These are phyloP conservation scores for Chytriomyces sp. DNA, from an alignment of 192 early-diverging fungal species.

Conservation along the genomic window DNA sequence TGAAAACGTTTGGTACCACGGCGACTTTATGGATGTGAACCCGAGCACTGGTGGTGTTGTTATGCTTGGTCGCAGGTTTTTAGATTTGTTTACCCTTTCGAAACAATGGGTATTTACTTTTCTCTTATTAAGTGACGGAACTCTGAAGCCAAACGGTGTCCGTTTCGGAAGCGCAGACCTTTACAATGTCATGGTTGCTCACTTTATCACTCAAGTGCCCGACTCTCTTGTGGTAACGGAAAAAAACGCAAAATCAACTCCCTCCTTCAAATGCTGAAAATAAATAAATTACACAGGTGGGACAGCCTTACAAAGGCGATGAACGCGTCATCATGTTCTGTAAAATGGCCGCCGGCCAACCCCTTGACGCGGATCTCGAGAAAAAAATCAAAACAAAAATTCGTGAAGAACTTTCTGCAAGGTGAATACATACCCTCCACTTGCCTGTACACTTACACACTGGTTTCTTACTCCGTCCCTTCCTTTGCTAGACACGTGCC, in stretches of 20 bases:
- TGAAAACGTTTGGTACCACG: conserved; percentile 91
- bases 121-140: conserved; percentile 66
- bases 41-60: conserved; percentile 85
- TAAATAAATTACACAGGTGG: conserved; percentile 56
- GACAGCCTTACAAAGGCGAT: conserved; percentile 82
- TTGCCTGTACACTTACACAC: not conserved
- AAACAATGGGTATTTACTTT: conserved; percentile 2
- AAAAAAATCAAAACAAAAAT: conserved; percentile 77
- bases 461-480: not conserved
- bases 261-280: not conserved
- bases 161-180: conserved; percentile 94
- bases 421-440: conserved; percentile 39
- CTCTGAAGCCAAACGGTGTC: conserved; percentile 90
- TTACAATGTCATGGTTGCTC: conserved; percentile 85
- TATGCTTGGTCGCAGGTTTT: conserved; percentile 81
- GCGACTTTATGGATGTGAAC: conserved; percentile 90
- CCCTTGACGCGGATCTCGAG: conserved; percentile 67
- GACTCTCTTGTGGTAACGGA: conserved; percentile 80
- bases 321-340: conserved; percentile 93
- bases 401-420: conserved; percentile 80
- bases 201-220: conserved; percentile 72
- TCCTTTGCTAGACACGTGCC: conserved; percentile 75
- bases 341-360: conserved; percentile 73
- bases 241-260: not conserved
- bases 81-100: not conserved